Evolutionary conservation across 495 filamentous ascomycete species (phyloP).

Genomic region (Neurospora sp.): DNA sequence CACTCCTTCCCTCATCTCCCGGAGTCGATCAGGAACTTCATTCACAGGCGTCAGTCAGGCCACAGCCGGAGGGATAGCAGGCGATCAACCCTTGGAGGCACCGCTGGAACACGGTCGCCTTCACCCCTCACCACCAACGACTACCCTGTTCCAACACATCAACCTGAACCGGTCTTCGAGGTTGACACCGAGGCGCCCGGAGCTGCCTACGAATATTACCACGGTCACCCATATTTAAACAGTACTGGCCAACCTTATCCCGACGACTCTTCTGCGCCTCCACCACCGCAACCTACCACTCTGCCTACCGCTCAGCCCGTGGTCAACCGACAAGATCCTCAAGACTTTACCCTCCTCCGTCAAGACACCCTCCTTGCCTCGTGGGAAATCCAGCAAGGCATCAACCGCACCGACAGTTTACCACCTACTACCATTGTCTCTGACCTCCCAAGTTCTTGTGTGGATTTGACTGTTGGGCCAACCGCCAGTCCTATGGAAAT

Average conservation of each 20-base stretch:
- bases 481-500: conserved; percentile 33
- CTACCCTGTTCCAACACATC: background rate
- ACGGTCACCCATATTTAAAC: conserved; percentile 16
- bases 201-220: conserved; percentile 22
- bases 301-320: conserved; percentile 7
- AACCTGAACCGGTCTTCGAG: conserved; percentile 9
- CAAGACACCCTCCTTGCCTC: background rate
- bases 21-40: conserved; percentile 16
- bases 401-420: conserved; percentile 20
- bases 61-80: conserved; percentile 19
- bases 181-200: conserved; percentile 19
- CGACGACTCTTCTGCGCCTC: background rate
- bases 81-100: conserved; percentile 13
- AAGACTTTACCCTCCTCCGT: background rate
- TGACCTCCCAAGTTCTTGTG: conserved; percentile 16
- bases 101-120: conserved; percentile 17
- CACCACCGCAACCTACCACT: conserved; percentile 1
- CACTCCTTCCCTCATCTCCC: conserved; percentile 10
- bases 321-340: background rate
- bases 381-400: background rate
- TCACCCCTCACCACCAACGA: conserved; percentile 11
- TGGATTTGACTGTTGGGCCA: conserved; percentile 11
- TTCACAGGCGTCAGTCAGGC: conserved; percentile 11
- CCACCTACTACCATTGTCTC: conserved; percentile 21
- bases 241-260: background rate